Base-by-base conservation (phyloP, 2,329 filamentous ascomycete genomes). In the Curvularia verruculosa region DNA sequence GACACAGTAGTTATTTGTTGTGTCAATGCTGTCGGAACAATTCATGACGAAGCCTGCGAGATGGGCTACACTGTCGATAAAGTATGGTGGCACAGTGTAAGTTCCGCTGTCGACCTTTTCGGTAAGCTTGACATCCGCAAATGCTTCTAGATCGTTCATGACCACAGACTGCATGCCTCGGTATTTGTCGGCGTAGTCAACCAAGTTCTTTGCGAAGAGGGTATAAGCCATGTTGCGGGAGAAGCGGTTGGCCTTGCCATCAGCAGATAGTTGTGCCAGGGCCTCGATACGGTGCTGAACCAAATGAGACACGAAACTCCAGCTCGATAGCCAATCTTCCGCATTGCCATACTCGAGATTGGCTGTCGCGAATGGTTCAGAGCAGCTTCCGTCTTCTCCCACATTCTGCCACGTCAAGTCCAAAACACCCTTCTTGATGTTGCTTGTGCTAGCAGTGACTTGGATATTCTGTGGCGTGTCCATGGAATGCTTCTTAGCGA, bases 31-130 rank as follows among this genome's bases (percentile, higher is more conserved):
- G 40, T 68, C 66, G 6, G 36, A 51, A 18, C 37, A 56, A 46
- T 73, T 71, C 60, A 68, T 60, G 45, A 67, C 56, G 54, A 72
- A 73, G 15, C 68, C 58, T 47, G 67, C 58, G 1, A 69, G 41
- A 43, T 70, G 67, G 3, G 54, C 63, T 5, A 69, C 53, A 45
- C 64, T 66, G 59, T 71, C 68, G 28, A 71, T 70, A 23, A 55
- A 69, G 49, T 62, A 67, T 2, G 68, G 68, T 12, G 58, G 54
- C 18, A 61, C 58, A 19, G 58, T 55, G 36, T 49, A 61, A 15
- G 49, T 49, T 18, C 56, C 56, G 28, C 34, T 52, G 34, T 49
- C 49, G 12, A 49, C 29, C 39, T 57, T 52, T 7, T 49, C 45
- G 12, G 23, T 57, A 24, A 57, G 54, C 49, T 52, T 51, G 1